phyloP scores from a whole-genome alignment of 768 basidiomycete species.

The Boletellus ananiceps region DNA sequence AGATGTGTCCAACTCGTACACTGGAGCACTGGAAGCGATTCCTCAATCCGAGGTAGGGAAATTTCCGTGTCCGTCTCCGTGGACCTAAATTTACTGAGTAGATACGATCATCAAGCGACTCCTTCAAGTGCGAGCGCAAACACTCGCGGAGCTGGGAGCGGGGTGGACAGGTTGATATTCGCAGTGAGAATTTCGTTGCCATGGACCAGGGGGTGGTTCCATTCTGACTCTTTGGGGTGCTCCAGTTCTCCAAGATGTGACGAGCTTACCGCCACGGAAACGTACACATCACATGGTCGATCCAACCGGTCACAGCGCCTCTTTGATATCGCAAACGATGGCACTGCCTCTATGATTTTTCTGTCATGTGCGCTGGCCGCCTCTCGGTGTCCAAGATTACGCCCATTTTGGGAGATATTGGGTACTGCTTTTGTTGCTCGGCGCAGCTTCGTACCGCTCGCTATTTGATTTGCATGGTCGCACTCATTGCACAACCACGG shows the following conservation, averaged over 20 bases:
- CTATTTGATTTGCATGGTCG: constrained; percentile 16
- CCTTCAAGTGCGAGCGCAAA: constrained; percentile 45
- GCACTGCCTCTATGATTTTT: constrained; percentile 46
- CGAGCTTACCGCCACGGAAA: constrained; percentile 53
- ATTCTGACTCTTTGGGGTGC: constrained; percentile 7
- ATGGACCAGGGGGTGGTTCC: constrained; percentile 3
- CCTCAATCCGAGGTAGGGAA: constrained; percentile 33
- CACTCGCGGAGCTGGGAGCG: constrained; percentile 64
- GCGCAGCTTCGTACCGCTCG: constrained; percentile 11
- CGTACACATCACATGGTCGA: constrained; percentile 65
- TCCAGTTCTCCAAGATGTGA: constrained; percentile 42
- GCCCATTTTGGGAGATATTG: constrained; percentile 14
- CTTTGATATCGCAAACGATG: constrained; percentile 54
- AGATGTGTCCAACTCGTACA: constrained; percentile 29
- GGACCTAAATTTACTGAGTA: constrained; percentile 31
- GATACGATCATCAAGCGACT: constrained; percentile 37
- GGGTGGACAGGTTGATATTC: constrained; percentile 34
- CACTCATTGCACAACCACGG: constrained; percentile 11
- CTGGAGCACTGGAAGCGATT: constrained; percentile 26
- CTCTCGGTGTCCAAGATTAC: constrained; percentile 18
- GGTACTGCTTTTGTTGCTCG: constrained; percentile 8
- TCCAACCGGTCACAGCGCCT: constrained; percentile 44
- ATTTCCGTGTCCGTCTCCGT: constrained; percentile 7
- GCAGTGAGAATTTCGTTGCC: constrained; percentile 18
- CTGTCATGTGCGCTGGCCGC: constrained; percentile 15